Evolutionary conservation across 139 green algal genomes (phyloP).

Genomic region (Chlamydomonas eustigma): DNA sequence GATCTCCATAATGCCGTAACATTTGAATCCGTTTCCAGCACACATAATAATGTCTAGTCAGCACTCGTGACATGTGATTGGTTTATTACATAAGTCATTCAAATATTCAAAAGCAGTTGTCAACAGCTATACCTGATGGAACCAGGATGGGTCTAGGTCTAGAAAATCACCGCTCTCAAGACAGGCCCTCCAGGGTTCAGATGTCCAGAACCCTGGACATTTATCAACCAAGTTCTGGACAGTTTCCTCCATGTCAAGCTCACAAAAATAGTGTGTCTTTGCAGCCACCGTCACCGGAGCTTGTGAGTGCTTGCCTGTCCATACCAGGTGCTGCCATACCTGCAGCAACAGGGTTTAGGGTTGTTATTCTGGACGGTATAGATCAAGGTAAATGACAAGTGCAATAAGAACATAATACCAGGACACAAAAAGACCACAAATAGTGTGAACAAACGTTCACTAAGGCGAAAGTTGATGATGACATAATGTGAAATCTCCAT

Average conservation of each 20-base stretch:
- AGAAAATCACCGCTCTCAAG: slow-evolving; percentile 12
- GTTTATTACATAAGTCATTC: no score
- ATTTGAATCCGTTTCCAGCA: no score
- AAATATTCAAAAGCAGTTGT: no score
- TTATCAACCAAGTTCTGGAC: slow-evolving; percentile 20
- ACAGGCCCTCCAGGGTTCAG: slow-evolving; percentile 22
- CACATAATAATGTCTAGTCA: no score
- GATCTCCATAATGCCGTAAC: no score
- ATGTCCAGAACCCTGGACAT: slow-evolving; percentile 41
- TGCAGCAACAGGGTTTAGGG: slow-evolving; percentile 14
- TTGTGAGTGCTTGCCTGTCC: slow-evolving; percentile 67
- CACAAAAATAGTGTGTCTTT: slow-evolving; percentile 71
- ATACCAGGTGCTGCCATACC: slow-evolving; percentile 61
- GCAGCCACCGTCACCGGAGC: slow-evolving; percentile 67
- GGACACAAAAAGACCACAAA: no score
- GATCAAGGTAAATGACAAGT: no score
- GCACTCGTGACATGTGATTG: no score
- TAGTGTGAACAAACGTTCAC: no score
- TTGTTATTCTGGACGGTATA: background rate
- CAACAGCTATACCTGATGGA: background rate
- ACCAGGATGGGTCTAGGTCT: background rate
- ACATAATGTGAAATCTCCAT: no score
- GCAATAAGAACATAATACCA: no score
- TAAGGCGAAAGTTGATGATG: no score
- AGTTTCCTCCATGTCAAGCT: slow-evolving; percentile 53